Conservation (phyloP, 208 protist species). For the Trypanosoma avium region DNA sequence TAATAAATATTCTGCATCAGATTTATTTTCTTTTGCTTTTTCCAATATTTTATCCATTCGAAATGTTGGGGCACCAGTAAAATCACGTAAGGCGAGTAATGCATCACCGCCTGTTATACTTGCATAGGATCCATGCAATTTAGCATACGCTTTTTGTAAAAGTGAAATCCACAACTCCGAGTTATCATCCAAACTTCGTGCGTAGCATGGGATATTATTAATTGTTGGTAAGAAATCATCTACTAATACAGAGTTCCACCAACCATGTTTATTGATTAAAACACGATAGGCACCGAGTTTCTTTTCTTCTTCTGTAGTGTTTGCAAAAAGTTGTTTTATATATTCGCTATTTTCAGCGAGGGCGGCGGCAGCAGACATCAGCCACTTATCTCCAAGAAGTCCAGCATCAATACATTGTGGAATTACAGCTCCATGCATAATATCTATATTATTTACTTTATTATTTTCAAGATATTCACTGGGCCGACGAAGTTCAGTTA, state of each 20-base stretch:
- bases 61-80: slow-evolving; percentile 28
- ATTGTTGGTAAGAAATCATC: slow-evolving; percentile 28
- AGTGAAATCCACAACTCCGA: slow-evolving; percentile 41
- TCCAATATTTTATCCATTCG: slow-evolving; percentile 27
- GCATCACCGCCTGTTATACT: slow-evolving; percentile 27
- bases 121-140: slow-evolving; percentile 38
- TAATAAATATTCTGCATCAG: slow-evolving; percentile 6
- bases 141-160: slow-evolving; percentile 51
- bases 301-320: not conserved
- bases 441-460: not conserved
- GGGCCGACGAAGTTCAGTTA: not conserved
- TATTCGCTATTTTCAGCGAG: slow-evolving; percentile 39
- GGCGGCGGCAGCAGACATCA: slow-evolving; percentile 52
- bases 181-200: slow-evolving; percentile 12
- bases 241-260: slow-evolving; percentile 28
- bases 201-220: slow-evolving; percentile 12
- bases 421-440: slow-evolving; percentile 13
- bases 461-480: not conserved
- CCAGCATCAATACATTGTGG: slow-evolving; percentile 38
- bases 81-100: slow-evolving; percentile 29
- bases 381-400: slow-evolving; percentile 55
- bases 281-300: slow-evolving; percentile 24
- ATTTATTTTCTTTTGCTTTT: slow-evolving; percentile 23
- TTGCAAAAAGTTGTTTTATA: slow-evolving; percentile 40
- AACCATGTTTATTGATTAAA: slow-evolving; percentile 27